A percentile compares a stretch with the other conserved stretches of the same genome.
phyloP scores from a whole-genome alignment of 139 green algal species.

The Micractinium conductrix region DNA sequence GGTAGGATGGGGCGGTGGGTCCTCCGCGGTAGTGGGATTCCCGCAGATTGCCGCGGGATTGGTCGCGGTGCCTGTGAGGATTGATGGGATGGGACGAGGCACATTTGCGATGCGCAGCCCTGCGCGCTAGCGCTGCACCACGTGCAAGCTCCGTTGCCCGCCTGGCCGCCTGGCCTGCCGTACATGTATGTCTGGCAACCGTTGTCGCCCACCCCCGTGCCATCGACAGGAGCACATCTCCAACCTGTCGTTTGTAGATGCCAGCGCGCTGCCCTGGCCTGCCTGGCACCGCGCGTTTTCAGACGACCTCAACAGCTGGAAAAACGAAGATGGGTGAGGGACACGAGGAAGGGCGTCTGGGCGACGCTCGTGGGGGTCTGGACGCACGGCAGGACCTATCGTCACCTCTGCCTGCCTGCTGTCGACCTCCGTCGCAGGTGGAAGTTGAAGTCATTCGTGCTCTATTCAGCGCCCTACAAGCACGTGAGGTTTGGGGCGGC shows the following conservation, averaged over 20 bases:
- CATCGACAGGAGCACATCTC: neutral
- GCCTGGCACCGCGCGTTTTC: constrained; percentile 3
- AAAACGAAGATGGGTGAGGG: neutral
- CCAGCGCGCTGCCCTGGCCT: constrained; percentile 9
- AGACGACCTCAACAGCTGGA: neutral
- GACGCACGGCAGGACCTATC: too few species aligned
- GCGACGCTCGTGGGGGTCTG: neutral
- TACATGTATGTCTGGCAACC: too few species aligned
- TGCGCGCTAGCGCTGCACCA: neutral
- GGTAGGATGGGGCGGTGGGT: neutral
- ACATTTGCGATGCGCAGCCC: neutral
- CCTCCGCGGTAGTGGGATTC: too few species aligned
- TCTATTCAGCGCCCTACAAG: constrained; percentile 34
- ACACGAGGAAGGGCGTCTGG: too few species aligned
- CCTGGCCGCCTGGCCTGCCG: neutral
- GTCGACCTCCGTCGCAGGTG: neutral
- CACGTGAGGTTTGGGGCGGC: neutral
- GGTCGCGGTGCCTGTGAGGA: too few species aligned
- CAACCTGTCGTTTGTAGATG: neutral
- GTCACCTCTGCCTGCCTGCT: neutral
- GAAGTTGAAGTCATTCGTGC: constrained; percentile 41
- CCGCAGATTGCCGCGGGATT: too few species aligned
- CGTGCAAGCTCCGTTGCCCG: neutral
- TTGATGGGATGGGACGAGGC: too few species aligned
- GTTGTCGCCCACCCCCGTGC: too few species aligned